A percentile compares a stretch with the other conserved stretches of the same genome.
Conservation (phyloP, 1,284 basidiomycete species). For the Cystobasidiaceae sp. region DNA sequence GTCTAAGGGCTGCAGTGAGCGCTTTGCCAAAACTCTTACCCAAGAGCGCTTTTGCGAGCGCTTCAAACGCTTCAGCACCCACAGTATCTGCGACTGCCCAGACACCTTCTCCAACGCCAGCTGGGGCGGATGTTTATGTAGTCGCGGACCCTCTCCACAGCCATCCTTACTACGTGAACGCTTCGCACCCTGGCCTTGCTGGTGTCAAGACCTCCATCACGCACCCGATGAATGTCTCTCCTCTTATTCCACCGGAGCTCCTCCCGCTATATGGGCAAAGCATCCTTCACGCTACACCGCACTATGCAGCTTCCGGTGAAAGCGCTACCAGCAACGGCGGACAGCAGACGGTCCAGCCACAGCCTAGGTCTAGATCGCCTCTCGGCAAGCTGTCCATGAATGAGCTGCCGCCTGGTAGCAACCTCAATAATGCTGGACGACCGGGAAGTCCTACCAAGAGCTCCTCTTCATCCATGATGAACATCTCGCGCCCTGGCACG, state of each 20-base stretch:
- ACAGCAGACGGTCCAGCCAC: not conserved
- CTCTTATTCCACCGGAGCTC: slow-evolving; percentile 39
- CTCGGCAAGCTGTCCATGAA: slow-evolving; percentile 9
- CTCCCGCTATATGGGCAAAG: slow-evolving; percentile 29
- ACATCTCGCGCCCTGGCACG: slow-evolving; percentile 10
- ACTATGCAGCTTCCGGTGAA: not conserved
- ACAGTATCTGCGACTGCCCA: no score
- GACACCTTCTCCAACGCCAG: no score
- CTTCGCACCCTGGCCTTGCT: slow-evolving; percentile 6
- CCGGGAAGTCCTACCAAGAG: slow-evolving; percentile 20
- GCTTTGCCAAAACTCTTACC: no score
- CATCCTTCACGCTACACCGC: slow-evolving; percentile 12
- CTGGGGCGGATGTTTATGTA: not conserved
- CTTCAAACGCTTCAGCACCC: no score
- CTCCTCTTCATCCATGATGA: slow-evolving; percentile 1
- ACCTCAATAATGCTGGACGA: not conserved
- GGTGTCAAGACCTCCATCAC: slow-evolving; percentile 39
- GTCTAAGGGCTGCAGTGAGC: no score
- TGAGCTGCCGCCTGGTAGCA: slow-evolving; percentile 14
- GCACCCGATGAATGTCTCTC: slow-evolving; percentile 41
- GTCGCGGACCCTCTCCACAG: not conserved
- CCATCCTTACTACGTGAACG: not conserved
- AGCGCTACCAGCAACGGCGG: not conserved
- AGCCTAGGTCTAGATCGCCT: slow-evolving; percentile 8
- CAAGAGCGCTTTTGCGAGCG: no score